Conservation (phyloP, 306 rosid genomes). For the Quercus robur region DNA sequence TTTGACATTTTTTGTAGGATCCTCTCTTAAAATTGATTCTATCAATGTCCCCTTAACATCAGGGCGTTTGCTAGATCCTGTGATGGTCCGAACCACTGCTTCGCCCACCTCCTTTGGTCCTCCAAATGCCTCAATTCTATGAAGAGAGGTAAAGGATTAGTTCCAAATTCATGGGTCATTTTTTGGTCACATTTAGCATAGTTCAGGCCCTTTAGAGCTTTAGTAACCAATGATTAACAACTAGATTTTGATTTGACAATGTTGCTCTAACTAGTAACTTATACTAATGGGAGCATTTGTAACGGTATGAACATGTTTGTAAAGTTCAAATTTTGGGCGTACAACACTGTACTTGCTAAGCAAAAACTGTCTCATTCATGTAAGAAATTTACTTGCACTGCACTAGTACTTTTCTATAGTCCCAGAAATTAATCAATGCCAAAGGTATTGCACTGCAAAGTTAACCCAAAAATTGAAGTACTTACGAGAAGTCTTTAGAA, state of each 20-base stretch:
- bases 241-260: neutral
- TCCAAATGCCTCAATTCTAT: conserved; percentile 87
- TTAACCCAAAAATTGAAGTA: neutral
- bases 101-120: conserved; percentile 85
- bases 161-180: neutral
- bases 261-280: neutral
- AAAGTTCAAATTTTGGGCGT: no score
- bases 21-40: conserved; percentile 61
- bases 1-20: conserved; percentile 33
- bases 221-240: neutral
- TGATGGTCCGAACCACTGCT: conserved; percentile 56
- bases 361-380: no score
- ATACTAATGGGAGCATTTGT: neutral
- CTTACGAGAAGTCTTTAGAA: conserved; percentile 79
- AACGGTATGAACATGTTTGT: no score
- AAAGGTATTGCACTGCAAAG: neutral
- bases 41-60: conserved; percentile 61
- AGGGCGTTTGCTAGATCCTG: conserved; percentile 60
- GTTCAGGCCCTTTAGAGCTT: neutral
- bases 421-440: no score
- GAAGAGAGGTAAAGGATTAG: neutral
- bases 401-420: no score
- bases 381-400: no score
- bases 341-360: no score
- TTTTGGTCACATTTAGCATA: neutral